Evolutionary conservation across 768 basidiomycete species (phyloP).

Genomic region (Cystobasidiopsis lactophilus): DNA sequence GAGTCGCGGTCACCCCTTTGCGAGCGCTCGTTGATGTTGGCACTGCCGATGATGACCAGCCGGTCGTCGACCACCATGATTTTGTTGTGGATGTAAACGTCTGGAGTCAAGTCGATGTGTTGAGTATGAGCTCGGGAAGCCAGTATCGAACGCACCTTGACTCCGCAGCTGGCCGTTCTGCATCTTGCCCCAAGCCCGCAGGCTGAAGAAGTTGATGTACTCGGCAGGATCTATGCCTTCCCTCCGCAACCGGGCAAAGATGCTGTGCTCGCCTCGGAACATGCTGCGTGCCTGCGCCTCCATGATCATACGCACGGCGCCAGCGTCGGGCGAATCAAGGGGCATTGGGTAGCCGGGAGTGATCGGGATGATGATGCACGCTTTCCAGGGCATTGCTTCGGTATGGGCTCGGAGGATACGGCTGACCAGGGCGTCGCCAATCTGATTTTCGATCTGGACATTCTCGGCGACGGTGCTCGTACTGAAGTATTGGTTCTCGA

Average conservation of each 20-base stretch:
- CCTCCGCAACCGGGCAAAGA: slow-evolving; percentile 61
- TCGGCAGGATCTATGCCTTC: slow-evolving; percentile 83
- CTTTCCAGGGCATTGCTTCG: slow-evolving; percentile 62
- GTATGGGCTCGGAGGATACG: slow-evolving; percentile 71
- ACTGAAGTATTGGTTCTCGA: slow-evolving; percentile 38
- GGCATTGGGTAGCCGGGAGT: slow-evolving; percentile 63
- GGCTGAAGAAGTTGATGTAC: slow-evolving; percentile 70
- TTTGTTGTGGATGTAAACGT: slow-evolving; percentile 23
- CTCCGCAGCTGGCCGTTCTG: slow-evolving; percentile 61
- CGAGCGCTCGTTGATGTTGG: slow-evolving; percentile 93
- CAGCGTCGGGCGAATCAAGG: slow-evolving; percentile 78
- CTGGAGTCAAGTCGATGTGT: slow-evolving; percentile 17
- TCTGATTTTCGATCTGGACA: slow-evolving; percentile 68
- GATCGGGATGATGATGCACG: slow-evolving; percentile 74
- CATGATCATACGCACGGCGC: slow-evolving; percentile 78
- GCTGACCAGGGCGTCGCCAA: slow-evolving; percentile 79
- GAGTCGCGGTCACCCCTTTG: slow-evolving; percentile 92
- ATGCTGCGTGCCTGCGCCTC: slow-evolving; percentile 88
- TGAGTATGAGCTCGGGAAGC: background rate
- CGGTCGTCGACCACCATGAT: slow-evolving; percentile 80
- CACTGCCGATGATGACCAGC: slow-evolving; percentile 78
- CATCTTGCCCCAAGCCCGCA: slow-evolving; percentile 85
- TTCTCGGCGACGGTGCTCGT: slow-evolving; percentile 54
- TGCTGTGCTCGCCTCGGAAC: slow-evolving; percentile 68
- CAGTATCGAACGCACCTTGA: too few species aligned